phyloP scores from a whole-genome alignment of 495 filamentous ascomycete genomes.

The Podospora pseudocomata region DNA sequence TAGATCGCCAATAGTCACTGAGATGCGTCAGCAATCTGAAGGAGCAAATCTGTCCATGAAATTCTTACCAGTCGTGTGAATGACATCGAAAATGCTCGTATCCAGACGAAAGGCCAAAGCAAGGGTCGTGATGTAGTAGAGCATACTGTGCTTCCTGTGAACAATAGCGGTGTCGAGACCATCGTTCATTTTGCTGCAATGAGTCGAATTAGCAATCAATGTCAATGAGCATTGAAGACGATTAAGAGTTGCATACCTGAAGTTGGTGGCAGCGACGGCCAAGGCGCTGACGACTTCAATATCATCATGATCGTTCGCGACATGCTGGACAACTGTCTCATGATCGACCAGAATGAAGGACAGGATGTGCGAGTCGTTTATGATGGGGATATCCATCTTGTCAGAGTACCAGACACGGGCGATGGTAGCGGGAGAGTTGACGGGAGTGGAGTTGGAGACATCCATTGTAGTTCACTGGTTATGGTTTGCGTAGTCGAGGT shows the following conservation, averaged over 20 bases:
- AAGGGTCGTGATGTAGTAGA: conserved; percentile 5
- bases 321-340: conserved; percentile 18
- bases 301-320: conserved; percentile 8
- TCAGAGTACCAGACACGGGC: conserved; percentile 12
- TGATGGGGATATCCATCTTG: conserved; percentile 9
- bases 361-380: neutral
- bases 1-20: neutral
- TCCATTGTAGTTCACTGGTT: conserved; percentile 1
- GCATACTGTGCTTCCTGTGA: neutral
- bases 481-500: neutral
- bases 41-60: neutral
- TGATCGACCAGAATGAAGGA: neutral
- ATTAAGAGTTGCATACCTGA: conserved; percentile 4
- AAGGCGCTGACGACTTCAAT: neutral
- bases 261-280: conserved; percentile 1
- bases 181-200: neutral
- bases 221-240: neutral
- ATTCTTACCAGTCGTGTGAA: neutral
- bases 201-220: neutral
- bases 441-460: conserved; percentile 9
- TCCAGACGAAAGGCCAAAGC: neutral
- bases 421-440: neutral
- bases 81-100: conserved; percentile 15
- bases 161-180: neutral
- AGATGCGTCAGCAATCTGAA: neutral